Evolutionary conservation across 2,329 filamentous ascomycete genomes (phyloP), one percentile per base, ranked within the genome.

Genomic region (Madurella fahalii): DNA sequence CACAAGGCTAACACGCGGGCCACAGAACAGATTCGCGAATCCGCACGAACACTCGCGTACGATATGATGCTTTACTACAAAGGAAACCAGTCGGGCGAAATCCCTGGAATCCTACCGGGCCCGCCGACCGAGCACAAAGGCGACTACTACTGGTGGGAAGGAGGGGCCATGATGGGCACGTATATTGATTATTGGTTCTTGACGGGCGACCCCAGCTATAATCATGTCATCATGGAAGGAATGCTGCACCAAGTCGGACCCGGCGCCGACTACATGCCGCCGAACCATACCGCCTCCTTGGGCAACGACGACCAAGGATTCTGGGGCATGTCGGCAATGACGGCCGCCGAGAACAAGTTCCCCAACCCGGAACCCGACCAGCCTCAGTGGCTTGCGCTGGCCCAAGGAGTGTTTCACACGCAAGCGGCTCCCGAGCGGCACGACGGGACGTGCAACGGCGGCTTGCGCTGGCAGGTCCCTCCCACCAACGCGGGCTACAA

Each of bases 381-480:
- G 57, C 77, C 83, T 0, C 75, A 83, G 58, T 87, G 84, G 80
- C 72, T 86, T 13, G 78, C 84, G 1, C 76, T 91, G 7, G 86
- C 84, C 1, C 82, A 89, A 67, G 85, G 82, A 47, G 85, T 89
- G 2, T 92, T 81, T 66, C 84, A 87, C 62, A 82, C 82, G 0
- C 76, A 80, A 56, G 83, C 81, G 0, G 60, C 71, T 44, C 72
- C 77, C 7, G 77, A 85, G 42, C 87, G 89, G 73, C 85, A 90
- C 65, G 79, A 77, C 5, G 68, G 76, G 0, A 76, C 75, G 2
- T 93, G 89, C 65, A 75, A 77, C 39, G 88, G 88, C 61, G 89
- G 88, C 13, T 66, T 92, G 61, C 78, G 87, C 63, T 91, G 87
- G 87, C 89, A 94, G 73, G 85, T 93, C 51, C 89, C 84, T 57